Base-by-base conservation (phyloP, 176 grass and related monocot genomes). In the Avena atlantica region DNA sequence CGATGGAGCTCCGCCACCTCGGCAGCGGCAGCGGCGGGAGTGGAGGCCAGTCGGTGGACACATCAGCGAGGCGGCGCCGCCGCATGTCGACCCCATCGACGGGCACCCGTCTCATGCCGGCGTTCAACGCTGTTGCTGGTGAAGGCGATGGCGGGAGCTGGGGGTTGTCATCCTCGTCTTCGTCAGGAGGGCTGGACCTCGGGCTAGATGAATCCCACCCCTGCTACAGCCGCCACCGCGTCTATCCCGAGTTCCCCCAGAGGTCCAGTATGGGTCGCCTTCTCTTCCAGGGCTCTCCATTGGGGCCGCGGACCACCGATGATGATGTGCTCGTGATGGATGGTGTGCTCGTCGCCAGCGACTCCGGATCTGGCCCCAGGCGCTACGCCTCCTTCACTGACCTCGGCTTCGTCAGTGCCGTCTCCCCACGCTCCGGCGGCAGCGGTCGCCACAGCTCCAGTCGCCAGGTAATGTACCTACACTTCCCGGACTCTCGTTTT, bases 241-340 rank as follows among this genome's bases (percentile, higher is more conserved):
- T 3, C 77, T 25, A 40, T 42, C 53, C 74, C 13, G n/a, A 84
- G 40, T 36, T 20, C 56, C 45, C 76, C 12, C 56, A 17, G 16
- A 42, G 34, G 36, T 48, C 55, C 19, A 63, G 23, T 31, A 70
- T 84, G 56, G 10, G 47, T 31, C 55, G 14, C n/a, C 75, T 73
- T 31, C 57, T 85, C 68, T 55, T 89, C 34, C 34, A 47, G 21
- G 40, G 56, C 24, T 74, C 67, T 37, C 48, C 84, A 1, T 31
- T 76, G 44, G 19, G 63, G 5, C 56, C 72, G 15, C 55, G 55
- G 45, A 61, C 70, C 12, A 70, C 78, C 31, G 90, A 92, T 7
- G 81, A 90, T 70, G 72, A 81, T 60, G 85, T 84, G 12, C 45
- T 90, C 23, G 65, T 90, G 34, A 92, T 92, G 88, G 89, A 94